Percentiles rank a stretch among this genome's conserved stretches.
Conservation (phyloP, 148 eudicot genomes). For the Pouteria glomerata region DNA sequence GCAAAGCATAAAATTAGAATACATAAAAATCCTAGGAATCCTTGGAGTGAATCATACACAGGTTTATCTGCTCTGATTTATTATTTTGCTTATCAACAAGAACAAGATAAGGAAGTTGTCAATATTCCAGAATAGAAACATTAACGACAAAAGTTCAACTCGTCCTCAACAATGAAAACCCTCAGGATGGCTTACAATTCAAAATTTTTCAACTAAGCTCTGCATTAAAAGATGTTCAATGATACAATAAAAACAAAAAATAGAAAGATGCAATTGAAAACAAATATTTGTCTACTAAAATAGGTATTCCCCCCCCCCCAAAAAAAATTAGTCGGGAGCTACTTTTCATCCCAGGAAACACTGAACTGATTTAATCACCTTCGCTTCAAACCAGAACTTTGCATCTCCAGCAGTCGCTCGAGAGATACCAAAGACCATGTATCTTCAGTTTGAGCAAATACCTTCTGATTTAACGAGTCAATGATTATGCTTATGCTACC, state of each 20-base stretch:
- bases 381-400: slow-evolving; percentile 23
- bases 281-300: background rate
- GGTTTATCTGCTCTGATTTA: too few species aligned
- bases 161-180: background rate
- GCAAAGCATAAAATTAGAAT: too few species aligned
- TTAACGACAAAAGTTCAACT: background rate
- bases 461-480: slow-evolving; percentile 48
- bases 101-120: too few species aligned
- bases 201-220: background rate
- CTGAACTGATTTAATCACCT: background rate
- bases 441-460: slow-evolving; percentile 44
- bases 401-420: slow-evolving; percentile 47
- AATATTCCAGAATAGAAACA: background rate
- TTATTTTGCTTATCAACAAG: too few species aligned
- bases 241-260: background rate
- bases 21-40: too few species aligned
- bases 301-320: background rate
- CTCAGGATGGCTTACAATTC: background rate
- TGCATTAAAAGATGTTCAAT: background rate
- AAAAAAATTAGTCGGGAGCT: background rate
- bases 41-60: too few species aligned
- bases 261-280: background rate
- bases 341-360: background rate
- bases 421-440: slow-evolving; percentile 47
- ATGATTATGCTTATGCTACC: slow-evolving; percentile 49